Evolutionary conservation across 495 filamentous ascomycete genomes (phyloP).

Genomic region (Letharia lupina): DNA sequence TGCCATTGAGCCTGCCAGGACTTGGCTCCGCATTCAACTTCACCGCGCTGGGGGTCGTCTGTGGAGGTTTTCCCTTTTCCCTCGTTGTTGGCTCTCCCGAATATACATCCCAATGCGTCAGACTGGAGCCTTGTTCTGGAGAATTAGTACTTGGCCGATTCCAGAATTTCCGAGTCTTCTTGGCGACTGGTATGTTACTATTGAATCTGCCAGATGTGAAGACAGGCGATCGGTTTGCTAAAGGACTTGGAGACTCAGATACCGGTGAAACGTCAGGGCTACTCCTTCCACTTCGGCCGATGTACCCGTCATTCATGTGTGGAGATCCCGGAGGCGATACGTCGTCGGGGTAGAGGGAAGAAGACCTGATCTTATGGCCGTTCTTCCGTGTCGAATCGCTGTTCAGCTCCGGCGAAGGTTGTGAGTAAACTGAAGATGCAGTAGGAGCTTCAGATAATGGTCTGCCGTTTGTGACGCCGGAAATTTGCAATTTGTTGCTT

Average conservation of each 20-base stretch:
- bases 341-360: constrained; percentile 30
- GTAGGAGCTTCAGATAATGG: constrained; percentile 33
- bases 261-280: constrained; percentile 44
- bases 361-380: constrained; percentile 24
- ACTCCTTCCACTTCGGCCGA: constrained; percentile 16
- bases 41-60: constrained; percentile 24
- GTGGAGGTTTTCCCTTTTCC: constrained; percentile 29
- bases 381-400: constrained; percentile 10
- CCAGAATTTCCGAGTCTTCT: constrained; percentile 24
- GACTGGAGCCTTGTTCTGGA: constrained; percentile 17
- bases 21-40: constrained; percentile 20
- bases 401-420: constrained; percentile 31
- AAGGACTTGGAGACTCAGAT: constrained; percentile 28
- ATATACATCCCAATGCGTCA: constrained; percentile 42
- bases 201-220: constrained; percentile 16
- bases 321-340: constrained; percentile 45
- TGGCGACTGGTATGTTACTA: constrained; percentile 26
- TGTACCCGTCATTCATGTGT: constrained; percentile 13
- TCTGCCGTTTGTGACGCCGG: constrained; percentile 14
- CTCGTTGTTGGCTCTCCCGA: constrained; percentile 41
- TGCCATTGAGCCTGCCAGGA: constrained; percentile 12
- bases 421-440: constrained; percentile 38
- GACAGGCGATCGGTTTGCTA: constrained; percentile 12
- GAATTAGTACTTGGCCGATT: constrained; percentile 20
- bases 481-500: constrained; percentile 19